Percentiles rank a stretch among this genome's conserved stretches.
phyloP scores from a whole-genome alignment of 768 basidiomycete species.

The Glaciozyma martinii region DNA sequence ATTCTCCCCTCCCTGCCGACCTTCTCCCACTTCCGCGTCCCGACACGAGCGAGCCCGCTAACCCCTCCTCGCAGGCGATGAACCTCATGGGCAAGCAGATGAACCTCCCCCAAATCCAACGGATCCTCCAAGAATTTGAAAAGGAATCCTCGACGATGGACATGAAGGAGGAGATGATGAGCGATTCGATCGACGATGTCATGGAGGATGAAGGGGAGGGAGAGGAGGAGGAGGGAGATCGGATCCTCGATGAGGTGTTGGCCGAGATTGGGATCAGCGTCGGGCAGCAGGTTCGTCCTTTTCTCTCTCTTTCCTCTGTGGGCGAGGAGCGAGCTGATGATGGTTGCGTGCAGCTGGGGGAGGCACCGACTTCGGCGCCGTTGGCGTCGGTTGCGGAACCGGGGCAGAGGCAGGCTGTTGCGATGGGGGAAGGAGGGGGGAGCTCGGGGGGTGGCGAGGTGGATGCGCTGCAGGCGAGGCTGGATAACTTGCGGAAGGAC shows the following conservation, averaged over 20 bases:
- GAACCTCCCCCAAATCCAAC: slow-evolving; percentile 87
- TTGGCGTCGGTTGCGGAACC: slow-evolving; percentile 44
- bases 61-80: slow-evolving; percentile 64
- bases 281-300: slow-evolving; percentile 55
- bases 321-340: background rate
- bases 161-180: slow-evolving; percentile 99
- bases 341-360: slow-evolving; percentile 27
- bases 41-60: background rate
- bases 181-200: slow-evolving; percentile 91
- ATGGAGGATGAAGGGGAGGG: slow-evolving; percentile 68
- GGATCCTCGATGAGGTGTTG: slow-evolving; percentile 87
- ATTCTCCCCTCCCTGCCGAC: too few species aligned
- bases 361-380: slow-evolving; percentile 33
- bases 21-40: too few species aligned
- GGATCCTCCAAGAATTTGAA: slow-evolving; percentile 97
- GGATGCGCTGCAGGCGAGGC: slow-evolving; percentile 83
- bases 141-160: slow-evolving; percentile 97
- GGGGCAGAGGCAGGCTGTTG: slow-evolving; percentile 61
- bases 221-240: slow-evolving; percentile 93
- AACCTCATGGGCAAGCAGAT: slow-evolving; percentile 92
- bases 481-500: slow-evolving; percentile 66
- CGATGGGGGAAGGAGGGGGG: slow-evolving; percentile 57
- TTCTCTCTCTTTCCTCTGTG: background rate
- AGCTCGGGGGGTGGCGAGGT: slow-evolving; percentile 56
- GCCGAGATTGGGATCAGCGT: slow-evolving; percentile 93